Evolutionary conservation across 2,329 filamentous ascomycete genomes (phyloP).

Genomic region (Didymella pomorum): DNA sequence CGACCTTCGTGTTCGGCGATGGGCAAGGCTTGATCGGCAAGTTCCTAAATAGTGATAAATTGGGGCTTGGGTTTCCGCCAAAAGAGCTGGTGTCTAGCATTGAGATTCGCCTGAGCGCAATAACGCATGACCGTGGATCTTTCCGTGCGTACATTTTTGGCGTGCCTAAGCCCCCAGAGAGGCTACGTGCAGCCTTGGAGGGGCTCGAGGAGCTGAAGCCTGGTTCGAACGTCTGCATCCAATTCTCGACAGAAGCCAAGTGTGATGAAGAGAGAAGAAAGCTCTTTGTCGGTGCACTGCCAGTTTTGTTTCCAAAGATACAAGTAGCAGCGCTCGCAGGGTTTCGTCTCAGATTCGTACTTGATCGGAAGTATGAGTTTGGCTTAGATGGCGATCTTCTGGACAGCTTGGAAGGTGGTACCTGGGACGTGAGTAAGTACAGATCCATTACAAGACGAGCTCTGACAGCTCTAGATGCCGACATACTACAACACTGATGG

Average conservation of each 20-base stretch:
- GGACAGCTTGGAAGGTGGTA: not conserved
- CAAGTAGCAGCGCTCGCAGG: slow-evolving; percentile 17
- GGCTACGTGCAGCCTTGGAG: slow-evolving; percentile 24
- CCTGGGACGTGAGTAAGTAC: slow-evolving; percentile 6
- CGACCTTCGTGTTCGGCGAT: slow-evolving; percentile 30
- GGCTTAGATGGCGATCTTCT: slow-evolving; percentile 5
- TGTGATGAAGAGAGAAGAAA: slow-evolving; percentile 17
- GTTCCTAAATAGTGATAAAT: slow-evolving; percentile 28
- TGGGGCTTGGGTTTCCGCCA: slow-evolving; percentile 21
- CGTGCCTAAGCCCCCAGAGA: slow-evolving; percentile 25
- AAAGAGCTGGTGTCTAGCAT: slow-evolving; percentile 23
- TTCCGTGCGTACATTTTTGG: slow-evolving; percentile 35
- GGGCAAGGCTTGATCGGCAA: slow-evolving; percentile 26
- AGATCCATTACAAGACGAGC: not conserved
- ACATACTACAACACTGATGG: slow-evolving; percentile 9
- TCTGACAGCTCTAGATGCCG: slow-evolving; percentile 3
- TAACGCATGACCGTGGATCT: slow-evolving; percentile 28
- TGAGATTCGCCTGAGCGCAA: slow-evolving; percentile 28
- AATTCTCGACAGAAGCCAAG: slow-evolving; percentile 26
- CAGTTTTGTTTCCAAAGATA: slow-evolving; percentile 17
- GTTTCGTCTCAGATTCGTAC: slow-evolving; percentile 24
- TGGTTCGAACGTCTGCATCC: slow-evolving; percentile 26
- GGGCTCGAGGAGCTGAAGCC: slow-evolving; percentile 26
- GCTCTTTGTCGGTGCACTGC: slow-evolving; percentile 20
- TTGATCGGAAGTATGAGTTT: slow-evolving; percentile 25